Evolutionary conservation across 257 asterid species (phyloP).

Genomic region (Salvia rosmarinus): DNA sequence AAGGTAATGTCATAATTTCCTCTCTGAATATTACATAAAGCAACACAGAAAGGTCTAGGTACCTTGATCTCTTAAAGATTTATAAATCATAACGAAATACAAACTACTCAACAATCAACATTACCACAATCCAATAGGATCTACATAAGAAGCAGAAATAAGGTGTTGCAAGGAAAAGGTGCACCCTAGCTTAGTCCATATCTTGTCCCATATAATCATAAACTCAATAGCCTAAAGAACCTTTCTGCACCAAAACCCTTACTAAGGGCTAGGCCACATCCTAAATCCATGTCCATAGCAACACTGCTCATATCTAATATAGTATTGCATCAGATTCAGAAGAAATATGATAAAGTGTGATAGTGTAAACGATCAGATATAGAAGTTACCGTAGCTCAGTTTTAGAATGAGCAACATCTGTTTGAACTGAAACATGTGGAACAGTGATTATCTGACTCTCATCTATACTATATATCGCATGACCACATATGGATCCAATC

Average conservation of each 20-base stretch:
- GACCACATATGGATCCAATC: conserved; percentile 93
- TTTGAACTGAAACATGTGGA: conserved; percentile 92
- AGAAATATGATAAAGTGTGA: conserved; percentile 12
- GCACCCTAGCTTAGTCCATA: conserved; percentile 13
- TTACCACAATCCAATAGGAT: not conserved
- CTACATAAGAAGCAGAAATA: conserved; percentile 14
- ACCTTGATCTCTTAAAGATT: conserved; percentile 4
- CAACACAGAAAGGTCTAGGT: not conserved
- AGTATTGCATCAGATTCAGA: conserved; percentile 12
- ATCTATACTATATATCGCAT: conserved; percentile 90
- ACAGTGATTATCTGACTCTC: conserved; percentile 93
- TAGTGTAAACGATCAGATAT: conserved; percentile 21
- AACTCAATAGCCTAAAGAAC: not conserved
- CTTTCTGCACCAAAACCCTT: not conserved
- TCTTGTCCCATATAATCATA: not conserved
- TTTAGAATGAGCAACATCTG: conserved; percentile 98
- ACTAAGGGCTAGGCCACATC: conserved; percentile 15
- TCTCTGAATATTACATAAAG: not conserved
- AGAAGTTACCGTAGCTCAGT: conserved; percentile 82
- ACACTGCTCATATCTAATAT: not conserved
- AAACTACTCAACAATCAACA: conserved; percentile 22
- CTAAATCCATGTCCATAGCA: not conserved
- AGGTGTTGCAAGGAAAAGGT: conserved; percentile 19
- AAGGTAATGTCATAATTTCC: not conserved
- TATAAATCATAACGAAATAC: not conserved